A percentile compares a stretch with the other conserved stretches of the same genome.
phyloP scores from a whole-genome alignment of 2,329 filamentous ascomycete species.

The Leptographium wingfieldii region DNA sequence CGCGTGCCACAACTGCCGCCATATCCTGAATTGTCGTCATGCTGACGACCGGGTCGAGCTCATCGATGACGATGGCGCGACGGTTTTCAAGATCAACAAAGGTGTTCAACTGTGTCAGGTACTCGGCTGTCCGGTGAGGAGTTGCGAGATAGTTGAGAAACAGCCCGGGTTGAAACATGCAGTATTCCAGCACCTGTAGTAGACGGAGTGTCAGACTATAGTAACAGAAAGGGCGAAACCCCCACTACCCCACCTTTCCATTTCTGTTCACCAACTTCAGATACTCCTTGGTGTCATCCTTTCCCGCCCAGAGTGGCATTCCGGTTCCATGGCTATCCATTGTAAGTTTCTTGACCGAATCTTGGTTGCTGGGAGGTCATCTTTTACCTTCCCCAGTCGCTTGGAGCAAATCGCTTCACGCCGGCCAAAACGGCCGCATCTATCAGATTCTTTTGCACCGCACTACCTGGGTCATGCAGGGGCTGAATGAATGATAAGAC shows the following conservation, averaged over 20 bases:
- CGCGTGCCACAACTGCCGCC: slow-evolving; percentile 23
- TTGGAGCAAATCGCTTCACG: slow-evolving; percentile 48
- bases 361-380: too few relatives aligned
- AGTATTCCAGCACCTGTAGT: too few relatives aligned
- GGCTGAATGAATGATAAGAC: too few relatives aligned
- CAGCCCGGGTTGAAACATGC: too few relatives aligned
- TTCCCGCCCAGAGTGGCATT: slow-evolving; percentile 29
- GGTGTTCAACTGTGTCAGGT: too few relatives aligned
- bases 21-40: slow-evolving; percentile 32
- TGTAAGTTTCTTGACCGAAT: too few relatives aligned
- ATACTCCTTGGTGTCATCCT: slow-evolving; percentile 36
- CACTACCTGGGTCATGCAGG: too few relatives aligned
- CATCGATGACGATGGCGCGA: slow-evolving; percentile 29
- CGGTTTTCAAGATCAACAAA: slow-evolving; percentile 6
- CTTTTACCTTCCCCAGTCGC: slow-evolving; percentile 38
- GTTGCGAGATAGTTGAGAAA: too few relatives aligned
- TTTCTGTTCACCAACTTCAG: slow-evolving; percentile 36
- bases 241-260: slow-evolving; percentile 20
- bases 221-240: too few relatives aligned
- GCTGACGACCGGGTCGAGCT: slow-evolving; percentile 27
- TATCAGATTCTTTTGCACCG: slow-evolving; percentile 26
- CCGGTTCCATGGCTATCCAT: slow-evolving; percentile 15
- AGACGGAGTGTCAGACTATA: too few relatives aligned
- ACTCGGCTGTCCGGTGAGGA: too few relatives aligned
- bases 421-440: slow-evolving; percentile 46